Base-by-base conservation (phyloP, 169 alveolate genomes). In the Sarcocystis neurona region DNA sequence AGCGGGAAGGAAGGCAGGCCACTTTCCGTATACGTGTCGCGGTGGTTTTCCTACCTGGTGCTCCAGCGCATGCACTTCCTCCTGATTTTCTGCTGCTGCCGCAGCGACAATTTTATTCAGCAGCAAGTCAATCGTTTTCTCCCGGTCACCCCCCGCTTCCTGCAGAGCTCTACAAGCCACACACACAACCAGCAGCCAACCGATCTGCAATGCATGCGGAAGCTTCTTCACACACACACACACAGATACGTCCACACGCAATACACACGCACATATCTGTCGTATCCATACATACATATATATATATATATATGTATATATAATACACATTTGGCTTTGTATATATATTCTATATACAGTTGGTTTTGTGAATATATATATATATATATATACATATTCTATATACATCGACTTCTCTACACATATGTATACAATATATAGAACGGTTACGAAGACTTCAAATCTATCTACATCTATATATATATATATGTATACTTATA, bases 61-160 rank as follows among this genome's bases (percentile, higher is more conserved):
- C 75, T 79, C 70, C 56, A 44, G 50, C 56, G 30, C 58, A 44
- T 63, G 89, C 53, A 84, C 89, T 43, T 84, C 77, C 20, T 4
- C 20, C 70, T 46, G 77, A 50, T 84, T 70, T 6, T 46, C 74
- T 37, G 66, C 89, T 44, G 82, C 89, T 27, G 89, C 80, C 5
- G 66, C 77, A 41, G 79, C 89, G 50, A 84, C 89, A 32, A 37
- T 39, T 47, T 58, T 41, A 85, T 77, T 72, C 85, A 84, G 47
- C 46, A 74, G 86, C 63, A 79, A 12, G 30, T 75, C 89, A 15
- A 77, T 86, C 23, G 89, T 74, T 53, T 72, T 77, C 89, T 75
- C 92, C 30, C 79, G 1, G 79, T 68, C 84, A 32, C 89, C 89
- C 41, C 44, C 41, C n/a, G 78, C 47, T 39, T 30, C 66, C n/a